These are phyloP conservation scores for Fabrea salina DNA, from an alignment of 169 alveolate species.

Conservation along the genomic window DNA sequence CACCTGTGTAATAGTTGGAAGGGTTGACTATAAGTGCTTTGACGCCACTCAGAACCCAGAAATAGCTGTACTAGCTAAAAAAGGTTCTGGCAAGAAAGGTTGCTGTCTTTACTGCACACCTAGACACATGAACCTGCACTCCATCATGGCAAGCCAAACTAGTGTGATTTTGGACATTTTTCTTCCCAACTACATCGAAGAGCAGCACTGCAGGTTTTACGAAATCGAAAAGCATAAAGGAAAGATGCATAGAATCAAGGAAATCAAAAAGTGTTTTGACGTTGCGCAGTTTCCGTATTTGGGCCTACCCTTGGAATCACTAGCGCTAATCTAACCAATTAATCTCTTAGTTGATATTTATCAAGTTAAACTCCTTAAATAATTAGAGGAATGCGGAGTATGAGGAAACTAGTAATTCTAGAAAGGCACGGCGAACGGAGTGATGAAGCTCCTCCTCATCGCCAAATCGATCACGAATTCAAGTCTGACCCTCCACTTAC, in stretches of 20 bases:
- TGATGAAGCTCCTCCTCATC: slow-evolving; percentile 19
- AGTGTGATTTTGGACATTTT: neutral
- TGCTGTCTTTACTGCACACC: neutral
- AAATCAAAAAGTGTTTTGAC: too few relatives aligned
- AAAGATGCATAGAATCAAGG: too few relatives aligned
- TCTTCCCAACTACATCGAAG: neutral
- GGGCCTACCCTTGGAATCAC: too few relatives aligned
- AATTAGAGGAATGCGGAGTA: too few relatives aligned
- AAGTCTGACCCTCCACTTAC: slow-evolving; percentile 19
- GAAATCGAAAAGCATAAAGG: too few relatives aligned
- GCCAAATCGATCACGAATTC: neutral
- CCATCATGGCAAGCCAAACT: neutral
- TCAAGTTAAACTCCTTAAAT: too few relatives aligned
- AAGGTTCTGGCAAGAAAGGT: neutral
- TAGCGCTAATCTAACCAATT: too few relatives aligned
- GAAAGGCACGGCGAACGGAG: slow-evolving; percentile 29
- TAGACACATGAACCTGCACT: neutral
- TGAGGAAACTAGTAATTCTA: neutral
- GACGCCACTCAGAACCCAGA: neutral
- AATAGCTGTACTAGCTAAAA: neutral
- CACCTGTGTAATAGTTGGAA: neutral
- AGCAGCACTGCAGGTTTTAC: neutral
- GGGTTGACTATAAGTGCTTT: neutral
- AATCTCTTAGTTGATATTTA: too few relatives aligned
- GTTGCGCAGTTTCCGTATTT: too few relatives aligned